A percentile compares a stretch with the other conserved stretches of the same genome.
phyloP scores from a whole-genome alignment of 2,329 filamentous ascomycete genomes.

The Aureobasidium leucospermi region DNA sequence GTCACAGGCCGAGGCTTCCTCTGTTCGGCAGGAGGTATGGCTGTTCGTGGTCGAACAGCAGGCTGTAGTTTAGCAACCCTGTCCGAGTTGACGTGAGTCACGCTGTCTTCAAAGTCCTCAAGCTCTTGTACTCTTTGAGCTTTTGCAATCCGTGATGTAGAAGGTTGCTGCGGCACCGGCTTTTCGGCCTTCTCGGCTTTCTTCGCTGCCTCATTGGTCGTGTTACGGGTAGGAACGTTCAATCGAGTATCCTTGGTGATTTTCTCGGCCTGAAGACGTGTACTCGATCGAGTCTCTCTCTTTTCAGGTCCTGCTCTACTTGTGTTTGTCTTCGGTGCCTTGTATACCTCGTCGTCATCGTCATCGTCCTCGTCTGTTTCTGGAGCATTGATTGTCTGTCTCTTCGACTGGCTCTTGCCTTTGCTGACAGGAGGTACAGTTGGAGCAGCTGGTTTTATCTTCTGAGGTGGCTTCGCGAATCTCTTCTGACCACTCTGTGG shows the following conservation, averaged over 20 bases:
- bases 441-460: neutral
- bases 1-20: neutral
- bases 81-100: neutral
- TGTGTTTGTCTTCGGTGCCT: neutral
- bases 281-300: neutral
- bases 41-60: neutral
- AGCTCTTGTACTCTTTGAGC: neutral
- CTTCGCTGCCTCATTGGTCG: neutral
- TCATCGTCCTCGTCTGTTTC: neutral
- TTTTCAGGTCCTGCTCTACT: neutral
- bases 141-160: neutral
- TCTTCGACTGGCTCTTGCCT: neutral
- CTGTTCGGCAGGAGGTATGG: neutral
- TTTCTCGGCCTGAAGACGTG: neutral
- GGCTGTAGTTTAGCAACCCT: neutral
- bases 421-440: neutral
- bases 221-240: neutral
- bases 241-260: neutral
- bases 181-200: neutral
- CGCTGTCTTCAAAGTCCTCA: neutral
- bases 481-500: neutral
- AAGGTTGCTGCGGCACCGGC: neutral
- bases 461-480: neutral
- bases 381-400: neutral
- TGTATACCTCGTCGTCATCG: constrained; percentile 2